phyloP scores from a whole-genome alignment of 2,329 filamentous ascomycete genomes.

The Neurospora sp. region DNA sequence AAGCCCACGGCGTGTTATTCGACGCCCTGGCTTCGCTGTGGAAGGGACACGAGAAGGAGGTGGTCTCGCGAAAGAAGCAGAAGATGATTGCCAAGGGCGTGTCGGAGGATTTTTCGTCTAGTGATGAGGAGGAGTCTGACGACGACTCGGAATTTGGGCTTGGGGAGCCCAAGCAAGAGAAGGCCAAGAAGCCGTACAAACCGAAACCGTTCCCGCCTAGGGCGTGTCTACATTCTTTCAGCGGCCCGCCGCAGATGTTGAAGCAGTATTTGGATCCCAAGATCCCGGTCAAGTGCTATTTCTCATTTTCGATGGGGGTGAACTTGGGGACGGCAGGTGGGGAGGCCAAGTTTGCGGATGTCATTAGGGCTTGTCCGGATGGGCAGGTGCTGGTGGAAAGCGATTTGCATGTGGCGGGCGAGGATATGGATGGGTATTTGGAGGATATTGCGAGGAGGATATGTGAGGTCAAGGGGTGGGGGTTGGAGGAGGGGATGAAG shows the following conservation, averaged over 20 bases:
- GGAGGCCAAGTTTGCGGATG: constrained; percentile 44
- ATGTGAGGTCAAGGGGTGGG: constrained; percentile 72
- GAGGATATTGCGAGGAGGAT: constrained; percentile 69
- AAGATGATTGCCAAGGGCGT: constrained; percentile 34
- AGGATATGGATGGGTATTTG: constrained; percentile 66
- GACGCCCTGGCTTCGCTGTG: constrained; percentile 56
- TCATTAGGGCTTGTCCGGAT: constrained; percentile 66
- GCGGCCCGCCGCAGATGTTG: constrained; percentile 63
- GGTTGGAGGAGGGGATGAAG: constrained; percentile 58
- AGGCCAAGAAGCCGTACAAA: constrained; percentile 9
- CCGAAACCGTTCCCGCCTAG: constrained; percentile 68
- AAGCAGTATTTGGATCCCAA: constrained; percentile 66
- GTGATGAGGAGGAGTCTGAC: constrained; percentile 27
- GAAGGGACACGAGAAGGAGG: constrained; percentile 58
- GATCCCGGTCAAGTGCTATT: constrained; percentile 70
- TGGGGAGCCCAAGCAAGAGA: constrained; percentile 9
- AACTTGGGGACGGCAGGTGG: constrained; percentile 55
- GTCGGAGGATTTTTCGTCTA: constrained; percentile 35
- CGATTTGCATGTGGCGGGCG: constrained; percentile 76
- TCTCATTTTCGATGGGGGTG: constrained; percentile 78
- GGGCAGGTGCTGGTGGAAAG: constrained; percentile 79
- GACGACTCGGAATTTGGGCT: constrained; percentile 17
- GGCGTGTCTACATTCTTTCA: constrained; percentile 91
- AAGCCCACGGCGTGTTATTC: constrained; percentile 63
- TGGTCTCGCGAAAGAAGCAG: constrained; percentile 50